Base-by-base conservation (phyloP, 805 yeast species). In the Ogataea sp. region DNA sequence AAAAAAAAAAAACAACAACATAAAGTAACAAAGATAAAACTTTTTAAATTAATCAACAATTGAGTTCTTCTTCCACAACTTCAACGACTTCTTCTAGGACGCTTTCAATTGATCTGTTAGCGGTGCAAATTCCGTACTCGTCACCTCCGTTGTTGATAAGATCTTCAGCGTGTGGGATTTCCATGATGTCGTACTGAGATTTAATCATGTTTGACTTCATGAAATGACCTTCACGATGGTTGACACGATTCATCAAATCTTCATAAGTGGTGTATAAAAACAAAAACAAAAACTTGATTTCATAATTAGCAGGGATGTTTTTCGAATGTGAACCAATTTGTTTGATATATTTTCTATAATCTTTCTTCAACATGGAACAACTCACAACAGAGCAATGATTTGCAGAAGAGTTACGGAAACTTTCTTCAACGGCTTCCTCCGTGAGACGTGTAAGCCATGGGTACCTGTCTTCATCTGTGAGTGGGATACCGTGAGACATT, bases 381-480 rank as follows among this genome's bases (percentile, higher is more conserved):
- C 94, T 74, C 2, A 83, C 83, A 6, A 93, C 72, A 3, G 75
- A 62, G 3, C 54, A 47, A 3, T 29, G 50, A 29, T 53, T 48
- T 5, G 35, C 32, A 4, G 50, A 35, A 2, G 54, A 54, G 13
- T 49, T 36, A 4, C 80, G n/a, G n/a, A n/a, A n/a, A n/a, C n/a
- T 68, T n/a, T 58, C 50, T 1, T 48, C 45, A 2, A 74, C 61
- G 2, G 79, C 62, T 4, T 47, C 45, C 6, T 49, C 44, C 3
- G 80, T 63, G 11, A 93, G 60, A 29, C 57, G 55, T 29, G 65
- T 59, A 16, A 93, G 69, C 98, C 98, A 93, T 1, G 73, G 89
- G 89, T 90, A 84, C 43, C 98, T 65, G 59, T 93, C 98, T 2
- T 80, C 93, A 54, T 93, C 98, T 0, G 80, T 75, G 42, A 93